Conservation (phyloP, 2,329 filamentous ascomycete species). For the Hypoxylon sp. region DNA sequence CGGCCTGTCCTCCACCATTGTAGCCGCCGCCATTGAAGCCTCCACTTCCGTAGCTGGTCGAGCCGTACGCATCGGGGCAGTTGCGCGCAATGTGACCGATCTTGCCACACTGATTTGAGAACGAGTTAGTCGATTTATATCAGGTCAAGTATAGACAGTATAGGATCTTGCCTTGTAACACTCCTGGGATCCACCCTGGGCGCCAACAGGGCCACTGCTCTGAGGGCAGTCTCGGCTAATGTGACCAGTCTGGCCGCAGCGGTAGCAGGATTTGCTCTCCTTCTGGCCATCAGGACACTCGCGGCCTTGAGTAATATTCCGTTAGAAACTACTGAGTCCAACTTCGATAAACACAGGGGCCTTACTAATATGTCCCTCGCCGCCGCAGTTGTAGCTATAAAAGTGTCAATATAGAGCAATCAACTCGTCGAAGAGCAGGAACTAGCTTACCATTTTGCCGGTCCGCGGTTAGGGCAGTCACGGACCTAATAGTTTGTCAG, state of each 20-base stretch:
- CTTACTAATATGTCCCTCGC: constrained; percentile 83
- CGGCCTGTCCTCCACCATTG: constrained; percentile 58
- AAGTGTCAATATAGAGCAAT: constrained; percentile 42
- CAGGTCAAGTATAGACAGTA: constrained; percentile 8
- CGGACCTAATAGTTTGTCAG: constrained; percentile 70
- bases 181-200: constrained; percentile 69
- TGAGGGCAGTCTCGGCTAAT: constrained; percentile 88
- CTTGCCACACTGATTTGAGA: constrained; percentile 79
- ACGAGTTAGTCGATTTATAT: constrained; percentile 6
- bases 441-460: constrained; percentile 79
- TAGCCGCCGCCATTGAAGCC: constrained; percentile 61
- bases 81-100: constrained; percentile 95
- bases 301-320: constrained; percentile 69
- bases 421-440: background rate
- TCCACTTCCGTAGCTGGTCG: constrained; percentile 60
- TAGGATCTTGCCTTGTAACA: constrained; percentile 82
- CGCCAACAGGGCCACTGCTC: constrained; percentile 61
- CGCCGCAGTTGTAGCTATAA: constrained; percentile 57
- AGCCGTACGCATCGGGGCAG: constrained; percentile 76
- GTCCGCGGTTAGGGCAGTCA: constrained; percentile 87
- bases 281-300: constrained; percentile 92
- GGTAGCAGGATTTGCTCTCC: constrained; percentile 84
- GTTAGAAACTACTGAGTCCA: constrained; percentile 28
- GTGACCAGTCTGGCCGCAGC: constrained; percentile 87
- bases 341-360: constrained; percentile 41